Evolutionary conservation across 768 basidiomycete species (phyloP).

Genomic region (Xerocomellus intermedius): DNA sequence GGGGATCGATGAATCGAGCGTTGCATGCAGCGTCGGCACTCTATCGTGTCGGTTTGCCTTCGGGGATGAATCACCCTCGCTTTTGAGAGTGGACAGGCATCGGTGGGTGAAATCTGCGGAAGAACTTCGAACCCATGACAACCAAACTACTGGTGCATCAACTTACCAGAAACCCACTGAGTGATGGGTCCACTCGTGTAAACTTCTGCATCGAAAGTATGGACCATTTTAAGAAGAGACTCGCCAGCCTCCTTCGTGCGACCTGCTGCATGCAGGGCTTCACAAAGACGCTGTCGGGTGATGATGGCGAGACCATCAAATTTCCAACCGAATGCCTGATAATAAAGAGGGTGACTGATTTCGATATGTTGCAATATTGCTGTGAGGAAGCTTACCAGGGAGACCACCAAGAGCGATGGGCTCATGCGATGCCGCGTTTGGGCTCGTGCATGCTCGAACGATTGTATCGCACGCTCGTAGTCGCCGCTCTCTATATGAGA

Average conservation of each 20-base stretch:
- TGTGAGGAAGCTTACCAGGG: background rate
- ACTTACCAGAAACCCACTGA: background rate
- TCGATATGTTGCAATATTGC: background rate
- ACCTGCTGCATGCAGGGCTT: background rate
- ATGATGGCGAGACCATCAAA: background rate
- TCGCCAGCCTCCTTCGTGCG: background rate
- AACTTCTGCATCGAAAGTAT: background rate
- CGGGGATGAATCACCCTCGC: background rate
- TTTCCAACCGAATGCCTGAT: slow-evolving; percentile 10
- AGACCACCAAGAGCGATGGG: background rate
- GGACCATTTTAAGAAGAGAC: background rate
- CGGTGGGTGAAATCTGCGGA: background rate
- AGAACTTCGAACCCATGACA: too few species aligned
- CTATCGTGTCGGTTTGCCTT: too few species aligned
- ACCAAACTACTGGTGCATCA: too few species aligned
- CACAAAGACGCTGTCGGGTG: background rate
- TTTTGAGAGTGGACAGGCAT: background rate
- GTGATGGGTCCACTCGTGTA: background rate
- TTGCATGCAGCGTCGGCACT: background rate
- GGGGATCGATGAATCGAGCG: background rate
- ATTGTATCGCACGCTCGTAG: background rate
- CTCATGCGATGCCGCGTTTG: background rate
- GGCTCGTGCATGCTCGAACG: background rate
- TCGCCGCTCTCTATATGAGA: background rate
- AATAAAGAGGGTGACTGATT: too few species aligned